Evolutionary conservation across 2,329 filamentous ascomycete genomes (phyloP), one percentile per base, ranked within the genome.

Genomic region (Paraphaeosphaeria minitans): DNA sequence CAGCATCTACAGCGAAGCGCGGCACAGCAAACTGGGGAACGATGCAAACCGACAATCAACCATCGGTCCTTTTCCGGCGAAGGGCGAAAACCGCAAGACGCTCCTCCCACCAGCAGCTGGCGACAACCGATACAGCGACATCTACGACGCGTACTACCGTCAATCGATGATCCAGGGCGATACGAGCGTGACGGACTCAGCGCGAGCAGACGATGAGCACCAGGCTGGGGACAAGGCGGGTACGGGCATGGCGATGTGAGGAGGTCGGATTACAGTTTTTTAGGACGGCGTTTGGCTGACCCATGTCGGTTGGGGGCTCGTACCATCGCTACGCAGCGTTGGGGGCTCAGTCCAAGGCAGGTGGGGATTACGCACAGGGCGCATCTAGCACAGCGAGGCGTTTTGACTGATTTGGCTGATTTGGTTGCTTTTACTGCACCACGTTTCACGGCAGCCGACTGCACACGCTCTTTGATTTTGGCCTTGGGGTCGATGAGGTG

Each of bases 111-210:
- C 70, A 21, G 46, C 60, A 6, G 47, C 59, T 5, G 54, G 63
- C 8, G 56, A 50, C 22, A 58, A 53, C 2, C 69, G 72, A 19
- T 64, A 77, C 48, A 76, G 74, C 63, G 75, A 78, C n/a, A 75
- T 78, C 62, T 77, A 75, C 66, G 75, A 77, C 22, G 71, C 74
- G 0, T 78, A 78, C 62, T 78, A 75, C 61, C 71, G 74, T 21
- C 63, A 72, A 21, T 75, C 73, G 24, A 65, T 68, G 31, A 50
- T 66, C 7, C 59, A 54, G 13, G 24, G 55, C 19, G 51, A 59
- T 19, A 53, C 57, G 24, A 58, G 48, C 22, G 37, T 29, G 5
- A 64, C 66, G 16, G 64, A 60, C 9, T 50, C 57, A 9, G 65
- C 65, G 42, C 61, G 62, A 13, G 35, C 61, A 9, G 60, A 66